Evolutionary conservation across 208 protist genomes (phyloP), one percentile per base, ranked within the genome.

Genomic region (Leishmania arabica): DNA sequence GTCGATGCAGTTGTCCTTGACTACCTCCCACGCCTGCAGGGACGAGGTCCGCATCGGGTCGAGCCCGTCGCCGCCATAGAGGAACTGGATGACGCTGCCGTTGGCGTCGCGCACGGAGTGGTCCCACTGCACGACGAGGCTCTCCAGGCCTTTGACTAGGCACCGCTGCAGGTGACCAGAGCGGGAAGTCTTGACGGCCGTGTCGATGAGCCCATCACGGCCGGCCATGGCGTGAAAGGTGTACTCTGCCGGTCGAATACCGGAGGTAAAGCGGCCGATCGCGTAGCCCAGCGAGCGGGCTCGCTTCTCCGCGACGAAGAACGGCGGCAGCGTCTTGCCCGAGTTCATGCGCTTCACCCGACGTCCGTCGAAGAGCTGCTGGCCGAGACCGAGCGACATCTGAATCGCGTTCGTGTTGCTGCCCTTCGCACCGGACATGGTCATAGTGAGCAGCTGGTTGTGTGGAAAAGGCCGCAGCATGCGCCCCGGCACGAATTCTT

Each of bases 141-240:
- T 93, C 89, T 99, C 98, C 42, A 99, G 90, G 56, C 98, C 97
- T 84, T 99, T 99, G 83, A 99, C 97, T 27, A 99, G 92, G 87
- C 98, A 99, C 24, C 97, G 92, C 93, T 99, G 99, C 65, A 99
- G 89, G 83, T 99, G 99, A n/a, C 99, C 99, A 17, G 98, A 99
- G 84, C 96, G 98, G 13, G 97, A 96, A 40, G 99, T 99, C 89
- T 99, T 99, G 34, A 99, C 98, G 42, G 99, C 99, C 31, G 99
- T 99, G 92, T 99, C 99, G 83, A 99, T 99, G 7, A 99, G 92
- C 78, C 99, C 99, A 88, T 99, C 99, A 74, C 99, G 94, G 75
- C 99, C 99, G 40, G 99, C 99, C 99, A 99, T 99, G 88, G 98
- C 99, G 92, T 99, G 99, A 90, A 99, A 99, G 64, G 98, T 99